phyloP scores from a whole-genome alignment of 768 basidiomycete species.

The Kwoniella botswanensis region DNA sequence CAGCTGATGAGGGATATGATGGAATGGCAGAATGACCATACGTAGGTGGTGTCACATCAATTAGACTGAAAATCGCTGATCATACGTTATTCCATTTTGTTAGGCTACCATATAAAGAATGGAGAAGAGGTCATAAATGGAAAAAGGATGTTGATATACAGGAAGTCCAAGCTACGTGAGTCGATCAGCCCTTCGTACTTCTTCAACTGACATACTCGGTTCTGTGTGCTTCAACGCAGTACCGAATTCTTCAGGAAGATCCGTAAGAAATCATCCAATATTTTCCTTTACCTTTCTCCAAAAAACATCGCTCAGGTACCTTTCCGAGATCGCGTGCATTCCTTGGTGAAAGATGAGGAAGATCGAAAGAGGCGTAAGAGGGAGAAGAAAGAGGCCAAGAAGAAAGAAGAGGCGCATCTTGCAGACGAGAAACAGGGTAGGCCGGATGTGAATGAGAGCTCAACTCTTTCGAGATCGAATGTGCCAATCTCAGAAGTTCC shows the following conservation, averaged over 20 bases:
- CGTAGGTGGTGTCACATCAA: constrained; percentile 12
- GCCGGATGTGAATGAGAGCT: neutral
- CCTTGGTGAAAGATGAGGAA: constrained; percentile 8
- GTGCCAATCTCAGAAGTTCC: too few relatives aligned
- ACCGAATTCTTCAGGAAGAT: constrained; percentile 16
- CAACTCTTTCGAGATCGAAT: too few relatives aligned
- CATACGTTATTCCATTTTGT: neutral
- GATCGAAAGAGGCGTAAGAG: constrained; percentile 12
- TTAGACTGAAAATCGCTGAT: too few relatives aligned
- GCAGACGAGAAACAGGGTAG: neutral
- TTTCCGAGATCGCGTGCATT: neutral
- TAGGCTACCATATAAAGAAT: constrained; percentile 10
- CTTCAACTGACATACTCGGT: neutral
- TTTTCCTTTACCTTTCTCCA: constrained; percentile 8
- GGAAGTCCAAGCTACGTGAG: constrained; percentile 12
- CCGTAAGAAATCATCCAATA: constrained; percentile 13
- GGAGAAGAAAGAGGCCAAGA: constrained; percentile 6
- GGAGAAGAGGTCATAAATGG: constrained; percentile 11
- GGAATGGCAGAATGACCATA: constrained; percentile 15
- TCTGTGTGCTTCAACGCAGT: neutral
- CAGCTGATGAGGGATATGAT: constrained; percentile 9
- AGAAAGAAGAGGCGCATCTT: neutral
- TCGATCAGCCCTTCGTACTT: neutral
- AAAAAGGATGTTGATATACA: neutral
- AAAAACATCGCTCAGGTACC: neutral